Evolutionary conservation across 192 early-diverging fungal genomes (phyloP), one percentile per base, ranked within the genome.

Genomic region (Umbelopsis sp.): DNA sequence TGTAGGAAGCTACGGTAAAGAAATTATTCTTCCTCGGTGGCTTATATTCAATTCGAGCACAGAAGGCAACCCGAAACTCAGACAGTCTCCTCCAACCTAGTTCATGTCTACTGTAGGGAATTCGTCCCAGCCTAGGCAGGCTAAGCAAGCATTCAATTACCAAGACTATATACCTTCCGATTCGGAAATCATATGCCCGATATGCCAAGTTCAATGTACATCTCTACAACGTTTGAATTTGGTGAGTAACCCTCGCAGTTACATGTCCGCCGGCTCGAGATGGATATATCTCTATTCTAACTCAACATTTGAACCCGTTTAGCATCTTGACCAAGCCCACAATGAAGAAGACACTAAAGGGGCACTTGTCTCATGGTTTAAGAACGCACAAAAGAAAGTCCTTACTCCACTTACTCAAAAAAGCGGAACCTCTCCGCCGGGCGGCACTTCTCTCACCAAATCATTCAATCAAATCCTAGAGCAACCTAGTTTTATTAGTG

Each of bases 291-390:
- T 12, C 20, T 45, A 15, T 58, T 30, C 30, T 9, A 12, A 45
- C 22, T 49, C 15, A 25, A 27, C 47, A 20, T 0, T 70, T 46
- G 15, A 33, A 30, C 41, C 22, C 30, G 41, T 25, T 16, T 69
- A 81, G 68, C 86, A 87, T 70, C 65, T 87, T 21, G 84, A 85
- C 49, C 73, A 73, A 11, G 73, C 73, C 16, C 84, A 87, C 45
- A 80, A 66, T 11, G 86, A 88, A 47, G 81, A 85, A 65, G 86
- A 86, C 41, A 78, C 82, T 10, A 86, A 83, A 48, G 79, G 80
- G 9, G 76, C 78, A 0, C 71, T 88, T 5, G 64, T 81, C 47
- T 71, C 80, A 0, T 86, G 83, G 75, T 83, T 88, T 21, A 74
- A 74, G 18, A 82, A 82, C 64, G 82, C 86, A 10, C 86, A 87